These are phyloP conservation scores for Hirsutella rhossiliensis DNA, from an alignment of 2,329 filamentous ascomycete genomes.

Conservation along the genomic window DNA sequence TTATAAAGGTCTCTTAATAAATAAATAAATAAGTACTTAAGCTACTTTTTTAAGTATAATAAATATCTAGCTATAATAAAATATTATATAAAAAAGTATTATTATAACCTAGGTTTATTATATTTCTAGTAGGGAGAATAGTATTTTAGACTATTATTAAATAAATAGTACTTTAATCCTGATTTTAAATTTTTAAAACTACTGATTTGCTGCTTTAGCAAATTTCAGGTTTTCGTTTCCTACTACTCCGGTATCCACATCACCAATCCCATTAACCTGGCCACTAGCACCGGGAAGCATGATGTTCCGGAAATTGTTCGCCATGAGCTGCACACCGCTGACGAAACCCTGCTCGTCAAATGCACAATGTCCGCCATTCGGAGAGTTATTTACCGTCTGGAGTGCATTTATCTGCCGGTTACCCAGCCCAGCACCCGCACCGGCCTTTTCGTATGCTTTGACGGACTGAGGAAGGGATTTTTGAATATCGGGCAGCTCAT, in stretches of 20 bases:
- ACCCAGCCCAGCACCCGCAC: conserved; percentile 27
- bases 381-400: conserved; percentile 45
- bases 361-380: conserved; percentile 43
- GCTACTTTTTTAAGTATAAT: no score
- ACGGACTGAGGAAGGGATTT: conserved; percentile 36
- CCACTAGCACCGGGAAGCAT: conserved; percentile 38
- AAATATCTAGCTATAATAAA: no score
- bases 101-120: no score
- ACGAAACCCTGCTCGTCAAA: conserved; percentile 43
- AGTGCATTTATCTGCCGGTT: conserved; percentile 32
- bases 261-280: conserved; percentile 33
- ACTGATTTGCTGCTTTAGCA: background rate
- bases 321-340: conserved; percentile 44
- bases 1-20: no score
- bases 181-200: no score
- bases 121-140: no score
- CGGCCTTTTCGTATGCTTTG: conserved; percentile 36
- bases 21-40: no score
- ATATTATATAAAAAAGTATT: no score
- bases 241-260: conserved; percentile 28
- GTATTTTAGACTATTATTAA: no score
- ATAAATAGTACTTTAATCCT: no score
- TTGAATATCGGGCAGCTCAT: conserved; percentile 37
- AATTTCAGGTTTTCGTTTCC: conserved; percentile 5
- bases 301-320: conserved; percentile 37